A percentile compares a stretch with the other conserved stretches of the same genome.
phyloP scores from a whole-genome alignment of 805 yeast species.

The Teunomyces pallodes region DNA sequence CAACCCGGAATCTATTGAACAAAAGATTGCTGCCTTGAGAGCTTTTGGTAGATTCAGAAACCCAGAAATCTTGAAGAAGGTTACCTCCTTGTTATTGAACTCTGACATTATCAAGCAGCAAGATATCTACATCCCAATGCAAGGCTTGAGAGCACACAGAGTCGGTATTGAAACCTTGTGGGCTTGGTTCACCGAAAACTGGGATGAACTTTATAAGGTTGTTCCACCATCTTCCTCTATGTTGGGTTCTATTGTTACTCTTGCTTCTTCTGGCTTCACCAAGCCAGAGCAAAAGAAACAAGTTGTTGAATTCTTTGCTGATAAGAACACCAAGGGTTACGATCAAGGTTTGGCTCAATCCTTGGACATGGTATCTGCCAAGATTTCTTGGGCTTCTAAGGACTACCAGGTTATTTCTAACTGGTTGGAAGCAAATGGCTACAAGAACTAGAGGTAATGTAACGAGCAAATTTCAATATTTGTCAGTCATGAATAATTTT shows the following conservation, averaged over 20 bases:
- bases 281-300: conserved; percentile 50
- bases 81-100: conserved; percentile 54
- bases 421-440: conserved; percentile 47
- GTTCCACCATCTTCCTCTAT: conserved; percentile 81
- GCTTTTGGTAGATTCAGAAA: conserved; percentile 64
- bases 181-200: conserved; percentile 69
- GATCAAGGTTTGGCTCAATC: conserved; percentile 64
- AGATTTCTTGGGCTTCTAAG: conserved; percentile 57
- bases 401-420: conserved; percentile 45
- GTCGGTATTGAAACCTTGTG: conserved; percentile 70
- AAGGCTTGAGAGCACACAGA: conserved; percentile 60
- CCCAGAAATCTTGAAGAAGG: conserved; percentile 50
- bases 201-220: conserved; percentile 63
- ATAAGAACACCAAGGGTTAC: conserved; percentile 58
- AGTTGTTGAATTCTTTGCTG: conserved; percentile 50
- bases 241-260: conserved; percentile 70
- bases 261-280: conserved; percentile 62
- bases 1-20: conserved; percentile 61
- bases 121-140: conserved; percentile 76
- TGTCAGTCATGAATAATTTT: neutral
- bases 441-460: conserved; percentile 10
- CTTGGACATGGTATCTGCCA: conserved; percentile 57
- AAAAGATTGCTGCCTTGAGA: conserved; percentile 66
- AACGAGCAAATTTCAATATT: conserved; percentile 1
- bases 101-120: conserved; percentile 59